Evolutionary conservation across 2,329 filamentous ascomycete genomes (phyloP), one percentile per base, ranked within the genome.

Genomic region (Dichotomopilus funicola): DNA sequence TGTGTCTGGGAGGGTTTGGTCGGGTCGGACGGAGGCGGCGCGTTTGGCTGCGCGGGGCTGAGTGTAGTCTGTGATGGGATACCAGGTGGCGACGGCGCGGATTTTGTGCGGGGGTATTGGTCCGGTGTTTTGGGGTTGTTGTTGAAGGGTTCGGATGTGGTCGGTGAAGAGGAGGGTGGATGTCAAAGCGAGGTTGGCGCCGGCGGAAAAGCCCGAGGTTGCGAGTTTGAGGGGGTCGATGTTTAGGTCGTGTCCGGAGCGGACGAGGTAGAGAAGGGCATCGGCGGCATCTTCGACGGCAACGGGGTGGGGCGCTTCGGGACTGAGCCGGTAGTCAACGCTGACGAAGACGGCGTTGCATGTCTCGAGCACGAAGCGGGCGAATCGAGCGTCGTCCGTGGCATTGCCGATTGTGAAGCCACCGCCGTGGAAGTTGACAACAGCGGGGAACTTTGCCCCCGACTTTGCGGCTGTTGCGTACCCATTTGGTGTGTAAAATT

Each of bases 401-500:
- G 78, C 81, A 47, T 76, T 75, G 10, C 85, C 85, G 36, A 86
- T 69, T 6, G 83, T 80, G 70, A 85, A 87, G 5, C 85, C 85
- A 27, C 85, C 85, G 33, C 84, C 84, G 63, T 88, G 85, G 63
- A 84, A 85, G 66, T 86, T 85, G 61, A 87, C 74, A 34, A 87
- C 74, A 13, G 79, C 79, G 0, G 83, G 76, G 50, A 64, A 73
- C n/a, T 57, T 63, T 40, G 60, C 58, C 34, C 57, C 54, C 1
- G 51, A 41, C 7, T 34, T 68, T 57, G 27, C 60, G 5, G 66
- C 59, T 6, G 62, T 63, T 1, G 64, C 58, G 53, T 76, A 76
- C 6, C 65, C 68, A 6, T 65, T 57, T 1, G 74, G 74, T 0
- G 73, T 66, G 59, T 77, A 77, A 51, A 77, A 75, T 3, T 73